Evolutionary conservation across 495 filamentous ascomycete genomes (phyloP), one percentile per base, ranked within the genome.

Genomic region (Penicillium paxilli): DNA sequence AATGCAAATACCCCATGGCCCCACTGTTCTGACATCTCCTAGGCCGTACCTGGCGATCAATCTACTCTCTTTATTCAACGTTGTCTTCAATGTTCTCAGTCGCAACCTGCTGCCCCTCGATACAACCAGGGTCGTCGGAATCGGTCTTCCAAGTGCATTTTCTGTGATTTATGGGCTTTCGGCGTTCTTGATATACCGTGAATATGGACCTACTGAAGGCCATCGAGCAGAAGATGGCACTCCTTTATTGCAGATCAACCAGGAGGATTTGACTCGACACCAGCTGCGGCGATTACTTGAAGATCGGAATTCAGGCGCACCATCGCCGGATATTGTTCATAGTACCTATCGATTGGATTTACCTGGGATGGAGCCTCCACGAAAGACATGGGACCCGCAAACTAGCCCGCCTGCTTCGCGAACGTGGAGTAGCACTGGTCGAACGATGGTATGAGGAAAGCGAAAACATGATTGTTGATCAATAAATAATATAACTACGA

Each of bases 261-360:
- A 70, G n/a, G 69, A 72, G 22, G 72, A 74, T 44, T 58, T 69
- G 69, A 68, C 71, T 44, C 69, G 72, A 14, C 66, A 62, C 33
- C 69, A 75, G 44, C 48, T 75, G n/a, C 62, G 63, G 24, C 60
- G 65, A 7, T 52, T 74, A 4, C 26, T 75, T 11, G 59, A 68
- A 20, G 52, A 63, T 23, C 64, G 61, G 10, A 53, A 58, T 16
- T 38, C 46, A 0, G 52, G 53, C 11, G 60, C 56, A 23, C 49
- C 60, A 3, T 44, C 57, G n/a, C 54, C 65, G 0, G 66, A 60
- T 35, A 46, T 61, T 10, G 38, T 58, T 2, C 65, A 67, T 22
- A 70, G 63, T n/a, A 74, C 70, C 33, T 75, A 68, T 51, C 64
- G 62, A 16, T 58, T 74, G 17, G 66, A 70, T 20, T 46, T 66